Evolutionary conservation across 371 early-diverging fungal species (phyloP).

Genomic region (Mortierella sp.): DNA sequence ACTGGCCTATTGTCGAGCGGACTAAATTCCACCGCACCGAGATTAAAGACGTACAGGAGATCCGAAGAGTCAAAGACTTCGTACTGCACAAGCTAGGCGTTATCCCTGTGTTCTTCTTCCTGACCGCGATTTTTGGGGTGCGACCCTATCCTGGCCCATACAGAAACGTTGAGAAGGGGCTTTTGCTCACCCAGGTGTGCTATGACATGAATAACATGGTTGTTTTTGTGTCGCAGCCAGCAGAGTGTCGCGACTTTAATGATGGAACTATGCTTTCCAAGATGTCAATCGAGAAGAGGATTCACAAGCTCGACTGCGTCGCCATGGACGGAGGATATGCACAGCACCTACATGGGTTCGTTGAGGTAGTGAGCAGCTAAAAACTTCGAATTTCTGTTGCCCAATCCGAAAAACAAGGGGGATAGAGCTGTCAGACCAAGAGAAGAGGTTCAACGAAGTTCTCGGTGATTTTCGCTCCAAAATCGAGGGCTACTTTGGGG

Average conservation of each 20-base stretch:
- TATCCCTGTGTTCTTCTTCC: constrained; percentile 9
- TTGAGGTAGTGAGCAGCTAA: constrained; percentile 3
- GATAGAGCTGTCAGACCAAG: constrained; percentile 17
- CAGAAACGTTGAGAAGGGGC: no score
- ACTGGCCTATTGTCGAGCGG: constrained; percentile 5
- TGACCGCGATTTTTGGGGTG: background rate
- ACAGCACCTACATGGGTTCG: constrained; percentile 7
- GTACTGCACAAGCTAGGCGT: constrained; percentile 5
- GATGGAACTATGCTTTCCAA: constrained; percentile 8
- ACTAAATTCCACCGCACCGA: constrained; percentile 11
- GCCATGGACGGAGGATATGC: constrained; percentile 23
- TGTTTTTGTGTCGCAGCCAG: no score
- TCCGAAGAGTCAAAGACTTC: background rate
- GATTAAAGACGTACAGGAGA: background rate
- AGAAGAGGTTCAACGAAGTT: constrained; percentile 3
- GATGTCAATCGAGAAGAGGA: constrained; percentile 12
- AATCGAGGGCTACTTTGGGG: constrained; percentile 27
- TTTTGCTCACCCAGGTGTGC: no score
- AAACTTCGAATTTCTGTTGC: constrained; percentile 1
- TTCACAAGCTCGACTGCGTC: constrained; percentile 18
- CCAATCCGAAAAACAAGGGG: constrained; percentile 19
- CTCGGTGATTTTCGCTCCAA: constrained; percentile 27
- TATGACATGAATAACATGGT: no score
- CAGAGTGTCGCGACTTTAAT: no score
- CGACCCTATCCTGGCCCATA: constrained; percentile 5